Evolutionary conservation across 441 rosid species (phyloP), one percentile per base, ranked within the genome.

Genomic region (Mallotus repandus): DNA sequence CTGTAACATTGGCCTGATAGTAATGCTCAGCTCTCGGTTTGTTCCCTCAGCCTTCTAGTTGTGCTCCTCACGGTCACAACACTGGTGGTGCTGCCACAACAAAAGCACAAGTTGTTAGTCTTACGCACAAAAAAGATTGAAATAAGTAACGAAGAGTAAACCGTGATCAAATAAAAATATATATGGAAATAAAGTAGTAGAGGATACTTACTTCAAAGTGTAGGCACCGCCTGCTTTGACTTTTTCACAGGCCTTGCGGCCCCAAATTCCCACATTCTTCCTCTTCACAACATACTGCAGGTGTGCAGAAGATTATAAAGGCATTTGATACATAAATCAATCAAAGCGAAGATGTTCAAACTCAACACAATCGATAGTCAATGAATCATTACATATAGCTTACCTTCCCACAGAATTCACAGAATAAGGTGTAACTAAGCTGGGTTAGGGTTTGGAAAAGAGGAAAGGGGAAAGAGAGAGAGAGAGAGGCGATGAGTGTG

Each of bases 331-430:
- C 19, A 41, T 3, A 63, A 14, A 5, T 50, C 3, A 60, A 48
- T 15, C 21, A 52, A 22, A 41, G 29, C 0, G 19, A 53, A 0
- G 1, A 74, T 43, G 58, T 18, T 43, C 29, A 16, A 14, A 4
- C 16, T 12, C 4, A 5, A 50, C 18, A 16, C 25, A 25, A 2
- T 22, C 5, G 11, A 58, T 8, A 46, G 16, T 32, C 11, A 52
- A 50, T 18, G 12, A 10, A n/a, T 1, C 15, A 25, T 58, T 22
- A 32, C 48, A 53, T 15, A 19, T 3, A 18, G 25, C 63, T 61
- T 81, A 94, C 98, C 94, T 95, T 93, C 14, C 98, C 96, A 5
- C 98, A 95, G 78, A 95, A 95, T 81, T 95, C 99, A 66, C 98
- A 95, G 89, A 95, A 95, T n/a, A n/a, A n/a, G n/a, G n/a, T n/a